These are phyloP conservation scores for Viola pubescens DNA, from an alignment of 441 rosid species.

Conservation along the genomic window DNA sequence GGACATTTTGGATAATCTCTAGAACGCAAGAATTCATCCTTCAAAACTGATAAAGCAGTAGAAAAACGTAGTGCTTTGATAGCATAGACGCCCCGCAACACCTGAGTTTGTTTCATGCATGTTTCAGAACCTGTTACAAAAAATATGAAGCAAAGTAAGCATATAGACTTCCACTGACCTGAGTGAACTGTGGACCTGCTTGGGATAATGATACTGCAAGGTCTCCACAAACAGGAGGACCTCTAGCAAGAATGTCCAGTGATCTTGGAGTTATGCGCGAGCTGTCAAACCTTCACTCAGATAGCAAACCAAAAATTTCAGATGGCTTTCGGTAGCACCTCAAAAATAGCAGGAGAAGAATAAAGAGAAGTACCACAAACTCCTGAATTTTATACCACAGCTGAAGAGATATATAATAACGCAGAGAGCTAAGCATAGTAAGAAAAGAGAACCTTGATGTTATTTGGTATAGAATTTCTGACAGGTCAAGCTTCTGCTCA, in stretches of 20 bases:
- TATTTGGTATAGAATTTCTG: constrained; percentile 90
- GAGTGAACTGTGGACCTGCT: constrained; percentile 96
- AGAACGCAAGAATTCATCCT: constrained; percentile 92
- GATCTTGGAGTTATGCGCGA: constrained; percentile 91
- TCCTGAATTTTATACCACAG: not conserved
- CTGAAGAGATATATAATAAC: not conserved
- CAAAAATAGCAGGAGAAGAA: constrained; percentile 8
- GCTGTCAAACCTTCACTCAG: constrained; percentile 81
- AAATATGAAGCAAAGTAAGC: constrained; percentile 7
- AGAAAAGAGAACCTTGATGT: constrained; percentile 66
- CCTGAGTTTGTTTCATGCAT: constrained; percentile 37
- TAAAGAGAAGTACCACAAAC: constrained; percentile 4
- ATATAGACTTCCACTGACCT: constrained; percentile 39
- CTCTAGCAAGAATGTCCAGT: constrained; percentile 81
- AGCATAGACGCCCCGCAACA: constrained; percentile 77
- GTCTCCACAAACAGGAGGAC: constrained; percentile 95
- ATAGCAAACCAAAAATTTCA: constrained; percentile 24
- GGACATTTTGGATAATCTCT: constrained; percentile 99
- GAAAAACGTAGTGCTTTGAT: constrained; percentile 92
- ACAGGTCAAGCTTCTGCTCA: constrained; percentile 89
- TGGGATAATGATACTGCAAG: constrained; percentile 97
- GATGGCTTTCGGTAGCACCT: constrained; percentile 14
- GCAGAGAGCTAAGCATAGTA: constrained; percentile 11
- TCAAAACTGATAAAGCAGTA: constrained; percentile 83
- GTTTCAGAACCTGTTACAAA: constrained; percentile 21